Evolutionary conservation across 768 basidiomycete genomes (phyloP), one percentile per base, ranked within the genome.

Genomic region (Fomitopsis pulvina): DNA sequence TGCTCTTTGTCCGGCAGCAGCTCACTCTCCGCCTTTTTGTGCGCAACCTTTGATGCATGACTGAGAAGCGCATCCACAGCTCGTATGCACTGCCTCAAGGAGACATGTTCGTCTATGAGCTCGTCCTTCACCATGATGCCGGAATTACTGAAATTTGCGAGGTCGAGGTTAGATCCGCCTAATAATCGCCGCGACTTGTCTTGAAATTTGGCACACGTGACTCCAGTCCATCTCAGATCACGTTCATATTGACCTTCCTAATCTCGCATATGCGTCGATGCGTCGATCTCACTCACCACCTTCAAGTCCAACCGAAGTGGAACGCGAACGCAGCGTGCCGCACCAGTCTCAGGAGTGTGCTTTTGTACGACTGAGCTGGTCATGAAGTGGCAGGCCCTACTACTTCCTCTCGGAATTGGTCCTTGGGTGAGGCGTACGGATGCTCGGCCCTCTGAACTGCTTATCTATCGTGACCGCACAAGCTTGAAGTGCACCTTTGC

Each of bases 1-100:
- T 92, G 89, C 59, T 94, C 92, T 65, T 81, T 88, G 41, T 78
- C 78, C 0, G 81, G 75, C 47, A 92, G 68, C 6, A 93, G 79
- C 61, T 96, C 85, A 0, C 66, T 81, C 64, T 89, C 83, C 52
- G 85, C 80, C 51, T 76, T 73, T 60, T 87, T 69, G 57, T 78
- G 68, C 55, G 81, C 77, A 58, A 75, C 73, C 62, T 87, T 83
- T 42, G 70, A 60, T 40, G 85, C 81, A 61, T 97, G 80, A 2
- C 75, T 70, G 45, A 87, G 75, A 16, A 99, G 77, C 0, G 94
- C 88, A 0, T 82, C 76, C 7, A 95, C 72, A 4, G 95, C 95
- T 41, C 76, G 80, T 54, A 79, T 73, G 62, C 83, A 86, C 69
- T 98, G 95, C 10, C 73, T 64, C 12, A 71, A 52, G 18, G 85